Evolutionary conservation across 1,139 yeast genomes (phyloP), one percentile per base, ranked within the genome.

Genomic region (Yamadazyma songkhlaensis): DNA sequence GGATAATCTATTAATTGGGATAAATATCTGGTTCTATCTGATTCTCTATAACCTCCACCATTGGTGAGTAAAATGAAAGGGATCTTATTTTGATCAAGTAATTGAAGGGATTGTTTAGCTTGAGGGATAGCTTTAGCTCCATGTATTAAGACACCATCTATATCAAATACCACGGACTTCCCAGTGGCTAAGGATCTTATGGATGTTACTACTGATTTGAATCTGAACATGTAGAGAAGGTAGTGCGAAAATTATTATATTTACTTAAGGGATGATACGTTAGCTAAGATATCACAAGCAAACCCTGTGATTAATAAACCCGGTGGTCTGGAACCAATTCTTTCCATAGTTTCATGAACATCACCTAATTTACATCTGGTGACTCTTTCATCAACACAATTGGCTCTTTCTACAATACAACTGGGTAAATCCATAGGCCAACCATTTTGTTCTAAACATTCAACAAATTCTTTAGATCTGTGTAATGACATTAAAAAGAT

Each of bases 301-400:
- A 74, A 68, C 0, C 98, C 97, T 1, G 89, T 77, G 2, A 92
- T 84, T 32, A 92, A 67, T 41, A 92, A 65, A 0, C 98, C 97
- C 0, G 98, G 98, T 1, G 98, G 98, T 45, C 96, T 71, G 9
- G 94, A 84, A 0, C 96, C 97, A 35, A 81, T 77, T n/a, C 76
- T 77, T 46, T 83, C 84, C 2, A 89, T 77, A 0, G 94, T 95
- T 24, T 72, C 79, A 0, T 82, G 83, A 2, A 89, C 78, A 44
- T 81, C 64, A 35, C 71, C 69, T 36, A 92, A 63, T 2, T 79
- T 74, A 0, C 96, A 86, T 46, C 96, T 68, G 4, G 90, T 81
- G 9, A 90, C 72, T 40, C 98, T 64, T 62, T 92, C 97, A 54
- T 90, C 98, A 0, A 94, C 90, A 59, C 97, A 88, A 13, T 94